Base-by-base conservation (phyloP, 2,329 filamentous ascomycete species). In the Ilyonectria mors-panacis region DNA sequence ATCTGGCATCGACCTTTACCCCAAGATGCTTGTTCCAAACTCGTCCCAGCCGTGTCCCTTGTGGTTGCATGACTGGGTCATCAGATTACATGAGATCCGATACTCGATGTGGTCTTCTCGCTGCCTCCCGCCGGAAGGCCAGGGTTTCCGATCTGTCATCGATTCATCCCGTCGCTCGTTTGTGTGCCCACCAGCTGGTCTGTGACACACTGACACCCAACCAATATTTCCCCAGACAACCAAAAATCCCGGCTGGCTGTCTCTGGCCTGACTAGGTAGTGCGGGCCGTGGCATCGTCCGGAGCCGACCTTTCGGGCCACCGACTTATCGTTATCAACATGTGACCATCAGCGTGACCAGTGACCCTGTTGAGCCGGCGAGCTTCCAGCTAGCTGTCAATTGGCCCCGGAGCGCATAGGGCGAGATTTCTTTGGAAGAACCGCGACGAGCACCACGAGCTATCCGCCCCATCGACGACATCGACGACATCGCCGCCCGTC, bases 401-500 rank as follows among this genome's bases (percentile, higher is more conserved):
- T 70, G 58, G 45, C 28, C 55, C 30, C 30, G 33, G 28, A 39
- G 35, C 33, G 37, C 7, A 39, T 21, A 28, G 9, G 35, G 51
- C 59, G 37, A 59, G 63, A 58, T 54, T 39, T 55, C 39, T 26
- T 47, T 58, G 63, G 51, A 63, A 33, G 59, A 59, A 65, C 67
- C 48, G 66, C 63, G 68, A 70, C 66, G 59, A 73, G 61, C 67
- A 63, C 59, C 64, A 67, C 53, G 35, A 54, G 12, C 37, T 48
- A 57, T 28, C 51, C 70, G 61, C 62, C 71, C 65, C 68, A 67
- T 55, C 54, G 54, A 73, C 48, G 28, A 37, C 68, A 67, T 55
- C 54, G 54, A 73, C 48, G 28, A 37, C 63, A 68, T 81, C 80
- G 79, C 77, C 78, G 66, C 71, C 79, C 65, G 69, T 80, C 65